Evolutionary conservation across 352 stramenopile species (phyloP).

Genomic region (Globisporangium perplexum): DNA sequence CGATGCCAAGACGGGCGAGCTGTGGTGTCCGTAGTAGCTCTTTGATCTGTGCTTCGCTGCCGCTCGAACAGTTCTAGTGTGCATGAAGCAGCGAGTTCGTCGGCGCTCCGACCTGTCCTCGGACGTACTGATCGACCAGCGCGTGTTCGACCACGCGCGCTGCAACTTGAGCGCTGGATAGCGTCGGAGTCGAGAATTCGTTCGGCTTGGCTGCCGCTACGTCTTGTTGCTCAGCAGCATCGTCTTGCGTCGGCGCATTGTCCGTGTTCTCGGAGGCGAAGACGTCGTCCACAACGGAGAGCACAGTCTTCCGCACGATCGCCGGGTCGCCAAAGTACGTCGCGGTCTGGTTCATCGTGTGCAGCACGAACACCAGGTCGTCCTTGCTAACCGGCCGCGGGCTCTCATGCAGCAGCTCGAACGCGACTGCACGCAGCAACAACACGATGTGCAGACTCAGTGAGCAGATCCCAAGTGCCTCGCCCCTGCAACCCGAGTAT

Average conservation of each 20-base stretch:
- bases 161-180: not conserved
- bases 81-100: not conserved
- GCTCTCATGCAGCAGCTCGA: slow-evolving; percentile 10
- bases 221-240: too few species aligned
- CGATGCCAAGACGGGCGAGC: too few species aligned
- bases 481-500: too few species aligned
- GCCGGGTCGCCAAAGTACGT: slow-evolving; percentile 56
- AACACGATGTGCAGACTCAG: not conserved
- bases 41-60: not conserved
- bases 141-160: slow-evolving; percentile 24
- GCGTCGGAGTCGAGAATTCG: slow-evolving; percentile 20
- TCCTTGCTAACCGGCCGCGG: slow-evolving; percentile 14
- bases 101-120: slow-evolving; percentile 7
- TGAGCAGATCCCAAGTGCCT: too few species aligned
- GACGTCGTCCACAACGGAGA: slow-evolving; percentile 22
- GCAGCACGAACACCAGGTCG: slow-evolving; percentile 37
- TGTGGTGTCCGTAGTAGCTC: not conserved
- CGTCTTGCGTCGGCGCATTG: not conserved
- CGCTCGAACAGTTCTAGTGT: not conserved
- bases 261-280: slow-evolving; percentile 2
- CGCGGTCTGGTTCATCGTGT: slow-evolving; percentile 32
- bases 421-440: slow-evolving; percentile 5
- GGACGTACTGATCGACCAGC: slow-evolving; percentile 38
- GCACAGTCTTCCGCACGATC: slow-evolving; percentile 25
- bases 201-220: slow-evolving; percentile 4